These are phyloP conservation scores for Ajuga chamaepitys DNA, from an alignment of 257 asterid genomes.

Conservation along the genomic window DNA sequence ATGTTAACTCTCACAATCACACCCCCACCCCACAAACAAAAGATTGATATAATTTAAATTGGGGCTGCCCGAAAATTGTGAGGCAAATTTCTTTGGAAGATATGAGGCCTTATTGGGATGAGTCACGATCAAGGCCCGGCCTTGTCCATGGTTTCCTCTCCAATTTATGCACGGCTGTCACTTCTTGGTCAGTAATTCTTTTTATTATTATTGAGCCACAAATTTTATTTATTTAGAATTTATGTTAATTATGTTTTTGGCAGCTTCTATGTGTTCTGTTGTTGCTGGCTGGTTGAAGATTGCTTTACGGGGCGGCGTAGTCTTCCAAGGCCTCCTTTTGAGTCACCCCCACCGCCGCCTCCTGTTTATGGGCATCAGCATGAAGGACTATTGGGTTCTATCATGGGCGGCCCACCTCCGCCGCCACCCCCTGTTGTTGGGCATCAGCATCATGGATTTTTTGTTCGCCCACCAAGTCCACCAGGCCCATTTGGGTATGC, in stretches of 20 bases:
- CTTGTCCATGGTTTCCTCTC: conserved; percentile 17
- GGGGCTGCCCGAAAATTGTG: background rate
- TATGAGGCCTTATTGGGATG: conserved; percentile 24
- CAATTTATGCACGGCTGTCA: conserved; percentile 31
- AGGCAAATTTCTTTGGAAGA: background rate
- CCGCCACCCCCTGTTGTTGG: conserved; percentile 8
- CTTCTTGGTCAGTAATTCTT: conserved; percentile 26
- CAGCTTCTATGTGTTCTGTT: conserved; percentile 43
- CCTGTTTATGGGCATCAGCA: background rate
- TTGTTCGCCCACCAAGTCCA: conserved; percentile 19
- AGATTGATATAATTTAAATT: background rate
- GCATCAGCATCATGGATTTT: conserved; percentile 3
- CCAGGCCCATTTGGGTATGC: conserved; percentile 27
- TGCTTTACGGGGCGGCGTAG: conserved; percentile 26
- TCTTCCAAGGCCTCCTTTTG: conserved; percentile 24
- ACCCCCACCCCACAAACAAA: background rate
- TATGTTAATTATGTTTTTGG: conserved; percentile 1
- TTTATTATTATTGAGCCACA: background rate
- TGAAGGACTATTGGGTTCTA: no score
- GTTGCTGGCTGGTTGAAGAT: conserved; percentile 47
- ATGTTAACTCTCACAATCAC: background rate
- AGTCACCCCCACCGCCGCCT: conserved; percentile 18
- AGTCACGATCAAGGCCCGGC: conserved; percentile 13
- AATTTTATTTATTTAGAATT: no score
- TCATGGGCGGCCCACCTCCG: background rate